These are phyloP conservation scores for Artemisia tridentata DNA, from an alignment of 129 eudicot genomes.

Conservation along the genomic window DNA sequence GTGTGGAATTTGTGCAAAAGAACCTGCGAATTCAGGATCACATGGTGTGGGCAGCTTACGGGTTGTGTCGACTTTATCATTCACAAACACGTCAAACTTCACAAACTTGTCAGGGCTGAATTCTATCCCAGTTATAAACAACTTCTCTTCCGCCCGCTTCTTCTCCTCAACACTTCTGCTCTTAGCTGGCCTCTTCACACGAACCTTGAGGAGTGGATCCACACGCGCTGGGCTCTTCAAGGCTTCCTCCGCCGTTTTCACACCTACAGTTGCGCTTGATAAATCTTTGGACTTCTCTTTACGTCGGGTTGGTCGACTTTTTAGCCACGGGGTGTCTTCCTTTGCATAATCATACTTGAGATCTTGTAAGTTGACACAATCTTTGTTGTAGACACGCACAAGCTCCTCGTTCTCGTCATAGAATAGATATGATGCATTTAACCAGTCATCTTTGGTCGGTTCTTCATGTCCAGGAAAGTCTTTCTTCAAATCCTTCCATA, in stretches of 20 bases:
- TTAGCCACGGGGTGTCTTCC: conserved; percentile 8
- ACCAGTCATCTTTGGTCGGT: too few species aligned
- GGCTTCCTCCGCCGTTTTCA: conserved; percentile 4
- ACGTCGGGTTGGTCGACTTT: conserved; percentile 11
- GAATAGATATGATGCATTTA: too few species aligned
- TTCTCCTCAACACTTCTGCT: not conserved
- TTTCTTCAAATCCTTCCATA: not conserved
- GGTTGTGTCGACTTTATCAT: not conserved
- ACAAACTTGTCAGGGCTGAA: not conserved
- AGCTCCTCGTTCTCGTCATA: too few species aligned
- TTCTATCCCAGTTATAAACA: not conserved
- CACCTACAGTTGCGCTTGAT: not conserved
- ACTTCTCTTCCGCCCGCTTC: conserved; percentile 3
- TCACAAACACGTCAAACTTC: conserved; percentile 29
- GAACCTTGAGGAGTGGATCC: too few species aligned
- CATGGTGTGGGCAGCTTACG: conserved; percentile 25
- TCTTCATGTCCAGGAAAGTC: too few species aligned
- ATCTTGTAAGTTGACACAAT: too few species aligned
- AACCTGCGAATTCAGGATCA: conserved; percentile 49
- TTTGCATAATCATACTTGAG: not conserved
- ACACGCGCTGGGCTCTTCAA: not conserved
- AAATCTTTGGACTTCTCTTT: not conserved
- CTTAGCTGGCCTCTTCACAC: conserved; percentile 20
- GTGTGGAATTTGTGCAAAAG: conserved; percentile 41
- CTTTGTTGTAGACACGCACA: too few species aligned